Conservation (phyloP, 2,329 filamentous ascomycete genomes). For the Teratosphaeria nubilosa region DNA sequence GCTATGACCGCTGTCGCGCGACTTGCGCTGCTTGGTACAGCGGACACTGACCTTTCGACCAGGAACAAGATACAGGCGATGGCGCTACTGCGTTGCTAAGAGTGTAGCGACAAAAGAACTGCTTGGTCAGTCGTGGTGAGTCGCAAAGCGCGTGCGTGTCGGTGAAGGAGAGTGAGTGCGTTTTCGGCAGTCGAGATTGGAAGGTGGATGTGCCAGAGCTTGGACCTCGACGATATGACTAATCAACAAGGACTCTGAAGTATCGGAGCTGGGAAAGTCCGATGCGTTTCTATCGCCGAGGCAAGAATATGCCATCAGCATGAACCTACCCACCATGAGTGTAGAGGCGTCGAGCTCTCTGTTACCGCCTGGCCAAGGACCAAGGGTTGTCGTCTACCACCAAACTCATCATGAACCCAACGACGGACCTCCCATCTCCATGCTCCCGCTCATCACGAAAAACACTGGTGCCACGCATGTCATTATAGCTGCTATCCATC, state of each 20-base stretch:
- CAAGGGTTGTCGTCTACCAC: constrained; percentile 48
- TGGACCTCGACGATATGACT: neutral
- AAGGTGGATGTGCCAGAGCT: neutral
- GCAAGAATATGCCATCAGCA: neutral
- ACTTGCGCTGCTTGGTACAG: neutral
- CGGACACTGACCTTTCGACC: neutral
- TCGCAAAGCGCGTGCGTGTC: neutral
- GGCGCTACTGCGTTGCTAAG: neutral
- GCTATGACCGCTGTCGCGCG: neutral
- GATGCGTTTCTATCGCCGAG: too few species aligned
- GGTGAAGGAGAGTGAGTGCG: neutral
- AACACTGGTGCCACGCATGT: constrained; percentile 64
- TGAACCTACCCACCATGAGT: constrained; percentile 1
- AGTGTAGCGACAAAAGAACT: neutral
- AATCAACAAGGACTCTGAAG: neutral
- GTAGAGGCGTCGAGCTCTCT: neutral
- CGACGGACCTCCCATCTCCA: constrained; percentile 44
- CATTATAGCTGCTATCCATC: constrained; percentile 76
- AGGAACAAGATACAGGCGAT: neutral
- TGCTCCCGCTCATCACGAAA: constrained; percentile 51
- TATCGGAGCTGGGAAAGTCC: neutral
- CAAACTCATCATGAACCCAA: constrained; percentile 52
- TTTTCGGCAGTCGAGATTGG: neutral
- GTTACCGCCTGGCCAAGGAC: constrained; percentile 20
- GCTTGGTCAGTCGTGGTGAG: neutral